These are phyloP conservation scores for Ascochyta clinopodiicola DNA, from an alignment of 2,329 filamentous ascomycete species.

Conservation along the genomic window DNA sequence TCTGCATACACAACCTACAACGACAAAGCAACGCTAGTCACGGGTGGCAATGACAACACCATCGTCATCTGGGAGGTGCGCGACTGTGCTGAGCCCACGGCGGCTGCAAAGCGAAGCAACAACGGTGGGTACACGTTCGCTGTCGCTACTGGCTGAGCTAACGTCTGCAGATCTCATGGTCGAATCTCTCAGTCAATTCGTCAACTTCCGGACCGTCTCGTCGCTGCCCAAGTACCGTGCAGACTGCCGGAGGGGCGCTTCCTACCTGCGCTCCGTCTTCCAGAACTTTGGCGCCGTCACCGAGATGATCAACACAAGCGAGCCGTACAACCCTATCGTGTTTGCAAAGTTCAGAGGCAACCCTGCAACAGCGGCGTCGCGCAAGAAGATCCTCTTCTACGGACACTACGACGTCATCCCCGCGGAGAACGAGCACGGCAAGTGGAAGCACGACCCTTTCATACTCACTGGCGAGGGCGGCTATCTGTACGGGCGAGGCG, in stretches of 20 bases:
- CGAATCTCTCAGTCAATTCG: constrained; percentile 76
- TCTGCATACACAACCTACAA: constrained; percentile 77
- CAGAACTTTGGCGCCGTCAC: constrained; percentile 83
- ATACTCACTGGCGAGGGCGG: constrained; percentile 87
- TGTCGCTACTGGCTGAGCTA: constrained; percentile 21
- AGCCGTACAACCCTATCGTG: constrained; percentile 87
- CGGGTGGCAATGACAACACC: constrained; percentile 89
- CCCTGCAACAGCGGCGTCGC: constrained; percentile 66
- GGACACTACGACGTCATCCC: constrained; percentile 98
- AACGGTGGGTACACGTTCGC: constrained; percentile 55
- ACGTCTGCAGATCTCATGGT: constrained; percentile 63
- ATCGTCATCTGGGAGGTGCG: constrained; percentile 86
- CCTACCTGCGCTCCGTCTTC: constrained; percentile 87
- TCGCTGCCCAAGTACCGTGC: constrained; percentile 84
- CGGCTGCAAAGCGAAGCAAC: constrained; percentile 58
- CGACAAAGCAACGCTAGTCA: constrained; percentile 83
- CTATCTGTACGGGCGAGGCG: constrained; percentile 93
- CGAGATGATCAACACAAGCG: constrained; percentile 84
- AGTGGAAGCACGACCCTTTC: constrained; percentile 90
- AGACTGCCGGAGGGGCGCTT: constrained; percentile 91
- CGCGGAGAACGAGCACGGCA: constrained; percentile 79
- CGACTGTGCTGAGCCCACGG: constrained; percentile 58
- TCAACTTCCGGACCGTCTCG: constrained; percentile 91
- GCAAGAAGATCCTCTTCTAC: constrained; percentile 93
- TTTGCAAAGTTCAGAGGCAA: constrained; percentile 86